Evolutionary conservation across 345 rosid genomes (phyloP), one percentile per base, ranked within the genome.

Genomic region (Luvunga scandens): DNA sequence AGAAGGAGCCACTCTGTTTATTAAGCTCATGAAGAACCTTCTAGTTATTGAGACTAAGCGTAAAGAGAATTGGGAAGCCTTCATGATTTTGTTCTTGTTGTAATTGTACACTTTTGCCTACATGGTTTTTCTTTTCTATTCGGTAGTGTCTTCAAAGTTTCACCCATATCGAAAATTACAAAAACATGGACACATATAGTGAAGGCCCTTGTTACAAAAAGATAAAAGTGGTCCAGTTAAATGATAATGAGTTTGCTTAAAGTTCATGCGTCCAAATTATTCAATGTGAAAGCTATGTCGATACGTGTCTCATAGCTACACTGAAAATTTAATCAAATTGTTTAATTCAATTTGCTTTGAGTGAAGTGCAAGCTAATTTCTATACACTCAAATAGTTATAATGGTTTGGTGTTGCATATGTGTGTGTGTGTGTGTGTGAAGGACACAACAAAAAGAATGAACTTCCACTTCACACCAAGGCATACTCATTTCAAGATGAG

Each of bases 331-430:
- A 9, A 18, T 13, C 6, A 80, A 36, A 50, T 38, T 60, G 66
- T 53, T 53, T 18, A 16, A 16, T 53, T 53, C 57, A 45, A 45
- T 45, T 64, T 61, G 48, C 75, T 53, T 79, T n/a, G 76, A 77
- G 81, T 83, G 82, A 62, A 73, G 68, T 79, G 59, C 75, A 79
- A 83, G 82, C 62, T 24, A 63, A 45, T 28, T 19, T 33, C 65
- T 33, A 22, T 48, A 2, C n/a, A 21, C 61, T 31, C 39, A 22
- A 14, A 27, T 57, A 48, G 9, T 9, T 38, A 61, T 73, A 36
- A 61, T 72, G 31, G 25, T 18, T 6, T 39, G 5, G 61, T 53
- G 53, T 28, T 36, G 6, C 39, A 36, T 36, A n/a, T 7, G 16
- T 50, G 30, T 48, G 45, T 7, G 73, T 7, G 16, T 50, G 30